A percentile compares a stretch with the other conserved stretches of the same genome.
phyloP scores from a whole-genome alignment of 345 rosid species.

The Acer campestre region DNA sequence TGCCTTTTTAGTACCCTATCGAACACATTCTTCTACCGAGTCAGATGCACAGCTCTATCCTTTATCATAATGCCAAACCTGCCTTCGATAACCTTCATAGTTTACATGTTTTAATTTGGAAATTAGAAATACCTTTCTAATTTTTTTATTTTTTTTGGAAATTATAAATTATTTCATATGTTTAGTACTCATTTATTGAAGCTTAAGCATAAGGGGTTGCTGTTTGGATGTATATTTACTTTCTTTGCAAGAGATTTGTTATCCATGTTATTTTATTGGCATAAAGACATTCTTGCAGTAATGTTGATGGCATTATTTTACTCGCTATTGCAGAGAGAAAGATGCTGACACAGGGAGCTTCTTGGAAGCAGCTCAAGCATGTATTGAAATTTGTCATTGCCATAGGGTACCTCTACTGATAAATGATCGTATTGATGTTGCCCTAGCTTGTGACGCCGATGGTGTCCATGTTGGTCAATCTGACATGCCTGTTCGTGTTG shows the following conservation, averaged over 20 bases:
- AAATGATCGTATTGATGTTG: conserved; percentile 85
- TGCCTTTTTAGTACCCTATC: background rate
- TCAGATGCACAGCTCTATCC: background rate
- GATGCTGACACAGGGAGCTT: conserved; percentile 64
- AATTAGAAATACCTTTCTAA: background rate
- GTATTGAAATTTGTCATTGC: conserved; percentile 60
- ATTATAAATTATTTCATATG: background rate
- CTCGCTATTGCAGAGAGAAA: conserved; percentile 60
- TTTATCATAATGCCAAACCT: background rate
- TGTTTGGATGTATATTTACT: background rate
- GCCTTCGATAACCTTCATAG: background rate
- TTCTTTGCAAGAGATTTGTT: background rate
- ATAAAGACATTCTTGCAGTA: background rate
- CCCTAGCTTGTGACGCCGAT: conserved; percentile 83
- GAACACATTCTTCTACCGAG: background rate
- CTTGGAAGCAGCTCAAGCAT: conserved; percentile 69
- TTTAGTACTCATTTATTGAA: background rate
- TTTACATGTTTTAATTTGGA: background rate
- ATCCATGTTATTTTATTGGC: background rate
- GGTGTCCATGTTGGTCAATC: conserved; percentile 95
- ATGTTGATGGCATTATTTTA: conserved; percentile 14
- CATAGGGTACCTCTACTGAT: conserved; percentile 67
- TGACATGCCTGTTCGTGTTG: conserved; percentile 67
- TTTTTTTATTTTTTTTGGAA: too few species aligned
- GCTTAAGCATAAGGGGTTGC: background rate